A percentile compares a stretch with the other conserved stretches of the same genome.
These are phyloP conservation scores for Mycena alexandri DNA, from an alignment of 768 basidiomycete genomes.

Conservation along the genomic window DNA sequence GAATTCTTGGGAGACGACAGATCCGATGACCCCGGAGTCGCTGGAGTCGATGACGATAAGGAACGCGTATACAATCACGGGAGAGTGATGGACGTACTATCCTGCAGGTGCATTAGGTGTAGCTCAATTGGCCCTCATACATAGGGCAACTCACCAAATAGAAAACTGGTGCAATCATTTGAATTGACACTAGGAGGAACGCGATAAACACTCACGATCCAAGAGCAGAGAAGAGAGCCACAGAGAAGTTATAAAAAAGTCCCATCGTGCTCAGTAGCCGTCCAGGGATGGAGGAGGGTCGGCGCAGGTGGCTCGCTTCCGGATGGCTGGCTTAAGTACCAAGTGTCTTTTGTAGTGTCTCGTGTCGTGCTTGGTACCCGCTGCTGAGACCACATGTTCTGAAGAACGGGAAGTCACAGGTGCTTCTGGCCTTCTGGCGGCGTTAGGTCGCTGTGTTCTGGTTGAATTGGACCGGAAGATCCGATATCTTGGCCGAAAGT, in stretches of 20 bases:
- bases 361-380: no score
- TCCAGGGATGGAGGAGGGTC: background rate
- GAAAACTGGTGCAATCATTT: constrained; percentile 11
- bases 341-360: no score
- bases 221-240: constrained; percentile 36
- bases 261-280: constrained; percentile 24
- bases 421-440: no score
- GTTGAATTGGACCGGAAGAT: no score
- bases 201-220: constrained; percentile 30
- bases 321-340: no score
- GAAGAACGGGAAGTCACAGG: no score
- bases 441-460: no score
- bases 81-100: constrained; percentile 25
- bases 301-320: no score
- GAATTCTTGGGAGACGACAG: constrained; percentile 35
- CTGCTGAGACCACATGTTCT: no score
- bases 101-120: constrained; percentile 7
- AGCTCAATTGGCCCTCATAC: background rate
- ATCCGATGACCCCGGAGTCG: constrained; percentile 38
- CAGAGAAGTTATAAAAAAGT: constrained; percentile 33
- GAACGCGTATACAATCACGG: background rate
- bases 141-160: constrained; percentile 29
- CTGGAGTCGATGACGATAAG: constrained; percentile 17
- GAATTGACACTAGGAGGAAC: background rate
- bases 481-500: no score